Percentiles rank a stretch among this genome's conserved stretches.
Conservation (phyloP, 202 grass and related monocot species). For the Musa balbisiana region DNA sequence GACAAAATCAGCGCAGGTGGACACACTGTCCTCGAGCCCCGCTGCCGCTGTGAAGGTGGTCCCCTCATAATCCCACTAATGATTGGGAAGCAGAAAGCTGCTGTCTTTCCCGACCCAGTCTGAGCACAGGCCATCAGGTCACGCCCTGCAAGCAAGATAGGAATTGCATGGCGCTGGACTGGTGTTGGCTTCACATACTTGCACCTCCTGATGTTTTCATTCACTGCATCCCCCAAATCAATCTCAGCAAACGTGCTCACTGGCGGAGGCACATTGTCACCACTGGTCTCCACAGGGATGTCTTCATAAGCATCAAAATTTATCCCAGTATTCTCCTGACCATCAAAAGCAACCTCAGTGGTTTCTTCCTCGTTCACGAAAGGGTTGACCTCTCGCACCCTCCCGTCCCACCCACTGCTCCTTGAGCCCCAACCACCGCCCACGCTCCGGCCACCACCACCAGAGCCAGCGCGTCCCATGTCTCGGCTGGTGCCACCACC, state of each 20-base stretch:
- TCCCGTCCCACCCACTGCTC: conserved; percentile 1
- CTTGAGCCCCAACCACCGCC: conserved; percentile 5
- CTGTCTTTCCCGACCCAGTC: conserved; percentile 90
- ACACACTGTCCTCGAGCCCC: conserved; percentile 49
- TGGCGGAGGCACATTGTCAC: conserved; percentile 59
- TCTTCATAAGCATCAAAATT: conserved; percentile 98
- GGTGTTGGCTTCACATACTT: conserved; percentile 88
- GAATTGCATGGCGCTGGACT: conserved; percentile 87
- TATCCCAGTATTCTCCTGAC: conserved; percentile 50
- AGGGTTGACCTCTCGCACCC: conserved; percentile 13
- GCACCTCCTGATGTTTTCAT: conserved; percentile 84
- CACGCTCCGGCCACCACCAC: not conserved
- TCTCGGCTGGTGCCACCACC: not conserved
- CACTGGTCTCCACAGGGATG: conserved; percentile 88
- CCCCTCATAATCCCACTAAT: conserved; percentile 76
- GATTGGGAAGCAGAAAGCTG: conserved; percentile 88
- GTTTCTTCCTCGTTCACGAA: conserved; percentile 41
- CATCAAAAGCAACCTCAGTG: conserved; percentile 35
- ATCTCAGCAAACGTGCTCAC: conserved; percentile 85
- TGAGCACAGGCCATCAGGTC: conserved; percentile 98
- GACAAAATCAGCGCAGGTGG: conserved; percentile 78
- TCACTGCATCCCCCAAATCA: conserved; percentile 72
- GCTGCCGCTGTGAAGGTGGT: conserved; percentile 39
- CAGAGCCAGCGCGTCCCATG: not conserved
- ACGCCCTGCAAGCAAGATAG: conserved; percentile 61